Evolutionary conservation across 83 land plant species (phyloP).

Genomic region (Diphasiastrum complanatum): DNA sequence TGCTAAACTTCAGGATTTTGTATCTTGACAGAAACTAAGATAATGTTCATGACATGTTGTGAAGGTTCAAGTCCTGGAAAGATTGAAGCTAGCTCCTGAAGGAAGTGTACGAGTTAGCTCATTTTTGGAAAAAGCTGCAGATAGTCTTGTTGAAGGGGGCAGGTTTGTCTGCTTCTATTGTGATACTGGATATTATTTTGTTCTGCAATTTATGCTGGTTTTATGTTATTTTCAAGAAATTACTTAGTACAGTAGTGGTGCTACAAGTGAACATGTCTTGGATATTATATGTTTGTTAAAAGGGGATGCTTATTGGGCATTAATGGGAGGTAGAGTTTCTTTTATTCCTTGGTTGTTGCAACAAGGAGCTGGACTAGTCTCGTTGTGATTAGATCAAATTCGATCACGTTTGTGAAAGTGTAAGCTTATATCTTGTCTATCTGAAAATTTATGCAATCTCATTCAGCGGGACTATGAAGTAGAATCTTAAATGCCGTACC

Average conservation of each 20-base stretch:
- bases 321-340: no score
- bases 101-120: conserved; percentile 83
- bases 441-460: no score
- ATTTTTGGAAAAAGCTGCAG: conserved; percentile 92
- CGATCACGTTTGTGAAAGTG: no score
- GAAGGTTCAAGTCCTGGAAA: conserved; percentile 67
- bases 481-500: no score
- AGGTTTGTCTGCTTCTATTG: conserved; percentile 37
- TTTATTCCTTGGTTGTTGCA: no score
- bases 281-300: not conserved
- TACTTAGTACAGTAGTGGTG: not conserved
- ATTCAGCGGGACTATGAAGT: no score
- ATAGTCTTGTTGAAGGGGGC: conserved; percentile 88
- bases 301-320: no score
- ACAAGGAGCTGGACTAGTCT: no score
- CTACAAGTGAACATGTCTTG: not conserved
- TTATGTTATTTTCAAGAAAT: not conserved
- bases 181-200: not conserved
- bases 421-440: no score
- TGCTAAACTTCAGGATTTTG: not conserved
- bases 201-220: not conserved
- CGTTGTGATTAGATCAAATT: no score
- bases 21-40: not conserved
- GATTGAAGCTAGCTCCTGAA: conserved; percentile 64
- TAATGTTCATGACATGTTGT: not conserved